These are phyloP conservation scores for Daedaleopsis nitida DNA, from an alignment of 768 basidiomycete species.

Conservation along the genomic window DNA sequence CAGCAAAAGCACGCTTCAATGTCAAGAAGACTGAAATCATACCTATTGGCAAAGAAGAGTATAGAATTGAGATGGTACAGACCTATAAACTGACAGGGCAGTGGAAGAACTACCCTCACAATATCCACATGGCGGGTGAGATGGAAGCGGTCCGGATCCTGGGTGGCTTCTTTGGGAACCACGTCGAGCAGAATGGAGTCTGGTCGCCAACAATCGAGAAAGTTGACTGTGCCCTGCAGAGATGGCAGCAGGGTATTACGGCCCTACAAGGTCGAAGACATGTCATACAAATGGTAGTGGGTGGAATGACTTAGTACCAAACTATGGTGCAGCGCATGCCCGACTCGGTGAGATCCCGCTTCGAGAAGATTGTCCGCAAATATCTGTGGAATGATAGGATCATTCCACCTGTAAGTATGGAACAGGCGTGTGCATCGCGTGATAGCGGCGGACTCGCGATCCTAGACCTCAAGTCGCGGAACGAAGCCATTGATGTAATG, in stretches of 20 bases:
- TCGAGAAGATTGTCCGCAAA: neutral
- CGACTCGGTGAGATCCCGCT: neutral
- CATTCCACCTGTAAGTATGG: neutral
- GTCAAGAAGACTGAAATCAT: no score
- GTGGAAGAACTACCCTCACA: no score
- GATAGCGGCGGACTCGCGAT: slow-evolving; percentile 6
- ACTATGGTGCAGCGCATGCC: slow-evolving; percentile 30
- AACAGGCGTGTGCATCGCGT: neutral
- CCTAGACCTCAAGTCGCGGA: slow-evolving; percentile 7
- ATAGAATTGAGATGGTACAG: no score
- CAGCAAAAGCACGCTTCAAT: no score
- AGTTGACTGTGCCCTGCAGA: neutral
- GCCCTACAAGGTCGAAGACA: slow-evolving; percentile 7
- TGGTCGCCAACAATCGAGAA: slow-evolving; percentile 15
- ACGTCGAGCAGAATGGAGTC: neutral
- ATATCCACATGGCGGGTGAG: no score
- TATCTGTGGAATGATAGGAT: slow-evolving; percentile 13
- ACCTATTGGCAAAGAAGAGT: no score
- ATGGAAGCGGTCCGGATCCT: no score
- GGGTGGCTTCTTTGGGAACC: no score
- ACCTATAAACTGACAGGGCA: no score
- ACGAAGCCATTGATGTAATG: slow-evolving; percentile 20
- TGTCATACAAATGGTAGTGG: slow-evolving; percentile 24
- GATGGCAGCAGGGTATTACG: neutral
- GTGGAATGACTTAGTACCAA: slow-evolving; percentile 28